phyloP scores from a whole-genome alignment of 176 grass and related monocot species.

The Rhynchospora tenuis region DNA sequence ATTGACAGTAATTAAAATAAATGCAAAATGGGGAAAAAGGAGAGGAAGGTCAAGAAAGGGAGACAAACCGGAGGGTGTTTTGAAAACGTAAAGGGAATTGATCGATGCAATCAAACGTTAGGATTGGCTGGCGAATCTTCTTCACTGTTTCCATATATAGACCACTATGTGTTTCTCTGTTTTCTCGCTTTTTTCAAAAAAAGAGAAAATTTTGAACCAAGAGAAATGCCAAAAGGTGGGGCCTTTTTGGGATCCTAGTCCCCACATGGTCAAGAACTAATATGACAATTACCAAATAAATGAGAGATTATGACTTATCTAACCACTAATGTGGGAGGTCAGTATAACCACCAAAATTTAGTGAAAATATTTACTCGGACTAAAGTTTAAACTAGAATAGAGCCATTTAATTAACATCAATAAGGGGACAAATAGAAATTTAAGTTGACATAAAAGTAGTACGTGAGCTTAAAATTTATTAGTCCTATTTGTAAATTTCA shows the following conservation, averaged over 20 bases:
- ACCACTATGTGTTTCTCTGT: background rate
- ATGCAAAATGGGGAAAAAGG: background rate
- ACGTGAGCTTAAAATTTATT: too few relatives aligned
- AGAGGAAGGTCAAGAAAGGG: background rate
- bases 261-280: background rate
- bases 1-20: background rate
- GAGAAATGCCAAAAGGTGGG: background rate
- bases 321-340: too few relatives aligned
- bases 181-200: background rate
- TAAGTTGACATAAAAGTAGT: too few relatives aligned
- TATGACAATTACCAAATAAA: background rate
- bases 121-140: constrained; percentile 11
- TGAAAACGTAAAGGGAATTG: background rate
- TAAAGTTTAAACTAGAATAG: too few relatives aligned
- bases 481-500: too few relatives aligned
- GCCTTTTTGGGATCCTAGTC: background rate
- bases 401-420: too few relatives aligned
- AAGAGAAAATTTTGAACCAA: background rate
- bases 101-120: background rate
- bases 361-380: too few relatives aligned
- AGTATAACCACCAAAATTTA: too few relatives aligned
- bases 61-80: background rate
- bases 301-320: too few relatives aligned
- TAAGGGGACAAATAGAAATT: too few relatives aligned
- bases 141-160: background rate